Evolutionary conservation across 2,329 filamentous ascomycete genomes (phyloP), one percentile per base, ranked within the genome.

Genomic region (Alternaria brassicae): DNA sequence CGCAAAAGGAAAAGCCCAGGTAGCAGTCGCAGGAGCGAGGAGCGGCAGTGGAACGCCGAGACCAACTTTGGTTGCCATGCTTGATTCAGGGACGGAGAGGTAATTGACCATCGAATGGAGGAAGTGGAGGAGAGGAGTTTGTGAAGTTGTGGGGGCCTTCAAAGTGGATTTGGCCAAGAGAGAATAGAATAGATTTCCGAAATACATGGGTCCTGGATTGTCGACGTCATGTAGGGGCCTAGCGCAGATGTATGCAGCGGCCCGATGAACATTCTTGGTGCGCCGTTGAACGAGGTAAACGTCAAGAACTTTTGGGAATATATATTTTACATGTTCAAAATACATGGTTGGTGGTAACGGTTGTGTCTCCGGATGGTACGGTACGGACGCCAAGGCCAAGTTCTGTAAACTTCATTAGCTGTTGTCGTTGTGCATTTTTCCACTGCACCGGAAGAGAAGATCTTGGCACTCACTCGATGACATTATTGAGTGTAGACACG

Each of bases 1-100:
- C 6, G 76, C 73, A 58, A 82, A 81, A 21, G 80, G 80, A 32
- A 75, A 67, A 30, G 74, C 67, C 75, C 74, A 80, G n/a, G 72
- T 72, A 61, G 78, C 76, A 50, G 78, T 77, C 34, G 75, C 72
- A n/a, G 75, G 75, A 12, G 73, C 67, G 6, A 77, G 66, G 21
- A 73, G 63, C 23, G 69, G 73, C 65, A 75, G 62, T 30, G 72
- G 67, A 36, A 74, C 66, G 36, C 73, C 71, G 54, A 78, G 69
- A 44, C 75, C 75, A 51, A 77, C 56, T 55, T 72, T 74, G 47
- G 63, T 65, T 25, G 69, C 56, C 71, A 73, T 75, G 32, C 44
- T 68, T 53, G 47, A 41, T 25, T 61, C 45, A 48, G 61, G 56
- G 17, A 61, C 60, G 28, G 61, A 63, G 12, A 66, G 37, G 40